Percentiles rank a stretch among this genome's conserved stretches.
Evolutionary conservation across 352 stramenopile species (phyloP).

Genomic region (Nothophytophthora sp.): DNA sequence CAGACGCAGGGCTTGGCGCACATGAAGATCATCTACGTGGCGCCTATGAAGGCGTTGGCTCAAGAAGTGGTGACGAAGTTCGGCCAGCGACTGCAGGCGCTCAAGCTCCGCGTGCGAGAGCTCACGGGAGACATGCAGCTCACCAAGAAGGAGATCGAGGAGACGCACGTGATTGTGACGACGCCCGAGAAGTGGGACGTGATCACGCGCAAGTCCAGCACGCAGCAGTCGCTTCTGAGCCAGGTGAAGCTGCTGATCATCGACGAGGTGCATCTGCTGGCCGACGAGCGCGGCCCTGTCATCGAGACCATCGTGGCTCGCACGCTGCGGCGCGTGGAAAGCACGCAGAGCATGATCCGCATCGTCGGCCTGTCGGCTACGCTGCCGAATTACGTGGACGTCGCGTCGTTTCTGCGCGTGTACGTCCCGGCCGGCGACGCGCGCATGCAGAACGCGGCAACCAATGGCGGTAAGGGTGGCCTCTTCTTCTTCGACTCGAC

Average conservation of each 20-base stretch:
- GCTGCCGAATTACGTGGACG: constrained; percentile 99
- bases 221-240: constrained; percentile 97
- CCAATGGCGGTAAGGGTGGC: constrained; percentile 80
- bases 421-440: constrained; percentile 61
- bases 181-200: constrained; percentile 99
- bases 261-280: constrained; percentile 99
- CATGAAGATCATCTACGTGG: constrained; percentile 99
- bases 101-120: constrained; percentile 96
- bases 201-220: constrained; percentile 98
- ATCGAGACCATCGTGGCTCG: constrained; percentile 98
- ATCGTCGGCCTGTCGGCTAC: constrained; percentile 99
- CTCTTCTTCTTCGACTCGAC: constrained; percentile 99
- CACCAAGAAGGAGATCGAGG: constrained; percentile 96
- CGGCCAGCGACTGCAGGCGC: constrained; percentile 91
- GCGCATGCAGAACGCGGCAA: constrained; percentile 63
- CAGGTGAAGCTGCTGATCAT: constrained; percentile 99
- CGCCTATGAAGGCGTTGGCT: constrained; percentile 99
- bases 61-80: constrained; percentile 99
- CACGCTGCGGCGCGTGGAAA: constrained; percentile 98
- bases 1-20: constrained; percentile 93
- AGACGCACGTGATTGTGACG: constrained; percentile 99
- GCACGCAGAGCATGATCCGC: constrained; percentile 96
- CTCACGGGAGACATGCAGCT: constrained; percentile 98
- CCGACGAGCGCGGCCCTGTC: constrained; percentile 98
- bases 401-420: constrained; percentile 98